These are phyloP conservation scores for Phlebopus sp. DNA, from an alignment of 1,284 basidiomycete species.

Conservation along the genomic window DNA sequence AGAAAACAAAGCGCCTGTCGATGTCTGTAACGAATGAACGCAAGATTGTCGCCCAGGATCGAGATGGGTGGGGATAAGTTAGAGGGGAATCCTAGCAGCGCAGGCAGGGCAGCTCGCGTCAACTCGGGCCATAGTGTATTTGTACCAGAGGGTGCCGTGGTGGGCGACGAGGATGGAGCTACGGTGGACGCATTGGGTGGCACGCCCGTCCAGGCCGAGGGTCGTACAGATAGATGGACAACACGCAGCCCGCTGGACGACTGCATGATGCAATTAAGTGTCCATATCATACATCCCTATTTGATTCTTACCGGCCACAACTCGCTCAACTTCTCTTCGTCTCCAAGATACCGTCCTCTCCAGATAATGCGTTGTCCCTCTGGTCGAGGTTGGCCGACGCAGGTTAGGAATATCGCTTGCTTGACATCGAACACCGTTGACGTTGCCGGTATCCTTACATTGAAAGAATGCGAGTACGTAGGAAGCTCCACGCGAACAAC, in stretches of 20 bases:
- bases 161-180: constrained; percentile 8
- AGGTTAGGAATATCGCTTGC: constrained; percentile 56
- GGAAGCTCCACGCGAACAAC: constrained; percentile 69
- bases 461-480: constrained; percentile 65
- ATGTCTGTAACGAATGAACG: constrained; percentile 46
- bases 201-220: constrained; percentile 63
- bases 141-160: not conserved
- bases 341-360: constrained; percentile 63
- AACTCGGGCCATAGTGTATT: not conserved
- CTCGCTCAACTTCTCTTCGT: constrained; percentile 62
- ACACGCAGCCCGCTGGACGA: constrained; percentile 53
- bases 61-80: not conserved
- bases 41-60: constrained; percentile 22
- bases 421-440: constrained; percentile 65
- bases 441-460: constrained; percentile 46
- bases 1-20: constrained; percentile 46
- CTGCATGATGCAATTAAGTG: constrained; percentile 36
- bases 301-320: constrained; percentile 61
- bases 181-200: constrained; percentile 38
- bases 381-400: constrained; percentile 61
- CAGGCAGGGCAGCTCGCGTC: not conserved
- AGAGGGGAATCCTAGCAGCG: constrained; percentile 6
- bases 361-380: constrained; percentile 74
- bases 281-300: constrained; percentile 9
- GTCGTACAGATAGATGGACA: constrained; percentile 73